Evolutionary conservation across 805 yeast genomes (phyloP).

Genomic region (Kuraishia ogatae): DNA sequence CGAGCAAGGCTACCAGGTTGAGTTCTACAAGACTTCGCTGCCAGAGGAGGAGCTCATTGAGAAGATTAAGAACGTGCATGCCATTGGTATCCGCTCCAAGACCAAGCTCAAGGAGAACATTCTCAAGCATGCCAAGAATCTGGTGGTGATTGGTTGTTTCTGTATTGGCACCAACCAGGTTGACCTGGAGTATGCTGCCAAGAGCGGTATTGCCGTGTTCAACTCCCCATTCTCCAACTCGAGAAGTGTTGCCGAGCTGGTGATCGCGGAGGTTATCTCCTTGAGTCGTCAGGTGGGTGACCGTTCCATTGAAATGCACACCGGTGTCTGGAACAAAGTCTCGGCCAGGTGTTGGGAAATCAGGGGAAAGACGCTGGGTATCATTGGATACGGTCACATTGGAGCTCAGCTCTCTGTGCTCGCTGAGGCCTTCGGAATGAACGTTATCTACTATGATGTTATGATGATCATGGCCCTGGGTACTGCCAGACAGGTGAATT

Average conservation of each 20-base stretch:
- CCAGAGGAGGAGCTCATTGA: constrained; percentile 92
- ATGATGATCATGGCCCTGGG: constrained; percentile 93
- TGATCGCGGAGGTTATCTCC: constrained; percentile 88
- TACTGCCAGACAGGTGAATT: constrained; percentile 85
- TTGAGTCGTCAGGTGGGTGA: constrained; percentile 96
- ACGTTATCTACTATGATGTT: constrained; percentile 88
- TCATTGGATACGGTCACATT: constrained; percentile 96
- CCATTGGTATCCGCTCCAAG: constrained; percentile 96
- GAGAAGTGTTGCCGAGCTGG: constrained; percentile 96
- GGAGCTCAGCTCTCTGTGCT: constrained; percentile 94
- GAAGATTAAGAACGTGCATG: constrained; percentile 89
- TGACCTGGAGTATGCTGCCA: constrained; percentile 85
- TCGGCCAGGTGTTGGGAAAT: constrained; percentile 96
- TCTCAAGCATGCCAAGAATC: constrained; percentile 77
- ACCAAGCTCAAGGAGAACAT: constrained; percentile 79
- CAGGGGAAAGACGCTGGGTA: constrained; percentile 96
- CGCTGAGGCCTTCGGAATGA: constrained; percentile 98
- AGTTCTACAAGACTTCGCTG: constrained; percentile 80
- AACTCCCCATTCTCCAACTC: constrained; percentile 98
- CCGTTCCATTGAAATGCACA: constrained; percentile 90
- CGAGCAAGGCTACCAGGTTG: constrained; percentile 95
- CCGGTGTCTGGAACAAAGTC: constrained; percentile 97
- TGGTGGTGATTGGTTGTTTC: constrained; percentile 92
- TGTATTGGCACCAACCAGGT: constrained; percentile 99
- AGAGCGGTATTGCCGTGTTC: constrained; percentile 91